These are phyloP conservation scores for Aspergillus puulaauensis DNA, from an alignment of 2,329 filamentous ascomycete genomes.

Conservation along the genomic window DNA sequence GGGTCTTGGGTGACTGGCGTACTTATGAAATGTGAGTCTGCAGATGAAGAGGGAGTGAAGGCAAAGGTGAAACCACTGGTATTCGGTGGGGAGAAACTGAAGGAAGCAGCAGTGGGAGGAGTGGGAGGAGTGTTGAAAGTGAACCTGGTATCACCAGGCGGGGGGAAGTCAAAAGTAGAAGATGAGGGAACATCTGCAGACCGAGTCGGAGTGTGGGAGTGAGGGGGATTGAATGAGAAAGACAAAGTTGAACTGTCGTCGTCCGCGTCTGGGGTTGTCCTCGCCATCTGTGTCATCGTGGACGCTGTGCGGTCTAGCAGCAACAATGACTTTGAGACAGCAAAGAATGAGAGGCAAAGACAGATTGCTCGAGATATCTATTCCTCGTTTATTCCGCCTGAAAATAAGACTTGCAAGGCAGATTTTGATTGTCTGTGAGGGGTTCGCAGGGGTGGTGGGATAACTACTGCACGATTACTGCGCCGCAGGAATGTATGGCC, in stretches of 20 bases:
- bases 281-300: neutral
- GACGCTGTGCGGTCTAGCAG: neutral
- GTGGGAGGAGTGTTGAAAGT: neutral
- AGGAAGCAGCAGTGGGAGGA: neutral
- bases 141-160: neutral
- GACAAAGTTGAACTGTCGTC: neutral
- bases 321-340: neutral
- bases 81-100: neutral
- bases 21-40: neutral
- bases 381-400: neutral
- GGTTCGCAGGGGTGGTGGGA: neutral
- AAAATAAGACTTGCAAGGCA: neutral
- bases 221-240: neutral
- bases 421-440: neutral
- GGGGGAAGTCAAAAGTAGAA: neutral
- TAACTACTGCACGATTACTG: slow-evolving; percentile 1
- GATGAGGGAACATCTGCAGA: neutral
- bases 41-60: neutral
- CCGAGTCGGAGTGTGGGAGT: neutral
- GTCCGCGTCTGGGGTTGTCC: neutral
- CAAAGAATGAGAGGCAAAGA: neutral
- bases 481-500: neutral
- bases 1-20: neutral
- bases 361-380: neutral
- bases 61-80: neutral